Conservation (phyloP, 192 early-diverging fungal genomes). For the Coemansia sp. region DNA sequence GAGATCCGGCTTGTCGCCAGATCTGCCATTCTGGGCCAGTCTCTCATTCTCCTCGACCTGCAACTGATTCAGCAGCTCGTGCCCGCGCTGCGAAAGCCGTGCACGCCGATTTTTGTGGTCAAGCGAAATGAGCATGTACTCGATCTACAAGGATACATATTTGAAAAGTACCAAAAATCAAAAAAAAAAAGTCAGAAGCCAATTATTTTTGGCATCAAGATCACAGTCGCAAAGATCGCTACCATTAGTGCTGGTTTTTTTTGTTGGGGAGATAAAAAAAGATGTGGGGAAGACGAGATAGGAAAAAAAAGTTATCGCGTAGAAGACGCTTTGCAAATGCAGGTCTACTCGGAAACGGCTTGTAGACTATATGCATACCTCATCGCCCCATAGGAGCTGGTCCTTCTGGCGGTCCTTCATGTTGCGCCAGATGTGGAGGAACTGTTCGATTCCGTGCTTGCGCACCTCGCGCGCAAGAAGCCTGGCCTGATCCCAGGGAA, state of each 20-base stretch:
- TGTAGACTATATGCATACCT: slow-evolving; percentile 59
- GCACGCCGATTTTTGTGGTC: slow-evolving; percentile 74
- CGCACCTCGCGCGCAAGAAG: slow-evolving; percentile 85
- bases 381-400: slow-evolving; percentile 93
- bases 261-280: background rate
- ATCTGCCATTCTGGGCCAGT: slow-evolving; percentile 21
- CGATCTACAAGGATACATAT: slow-evolving; percentile 61
- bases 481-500: slow-evolving; percentile 91
- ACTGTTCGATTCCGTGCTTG: slow-evolving; percentile 90
- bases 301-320: too few relatives aligned
- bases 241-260: too few relatives aligned
- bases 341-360: too few relatives aligned
- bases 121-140: slow-evolving; percentile 87
- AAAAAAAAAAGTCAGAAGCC: background rate
- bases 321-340: too few relatives aligned
- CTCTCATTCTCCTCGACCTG: slow-evolving; percentile 73
- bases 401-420: slow-evolving; percentile 82
- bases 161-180: background rate
- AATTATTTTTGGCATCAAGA: background rate
- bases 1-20: slow-evolving; percentile 50
- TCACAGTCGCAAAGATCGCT: background rate
- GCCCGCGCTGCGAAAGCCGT: slow-evolving; percentile 76
- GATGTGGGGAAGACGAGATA: too few relatives aligned
- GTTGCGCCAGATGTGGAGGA: slow-evolving; percentile 81
- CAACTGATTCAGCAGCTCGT: slow-evolving; percentile 75